phyloP scores from a whole-genome alignment of 139 green algal species.

The Volvox reticuliferus region DNA sequence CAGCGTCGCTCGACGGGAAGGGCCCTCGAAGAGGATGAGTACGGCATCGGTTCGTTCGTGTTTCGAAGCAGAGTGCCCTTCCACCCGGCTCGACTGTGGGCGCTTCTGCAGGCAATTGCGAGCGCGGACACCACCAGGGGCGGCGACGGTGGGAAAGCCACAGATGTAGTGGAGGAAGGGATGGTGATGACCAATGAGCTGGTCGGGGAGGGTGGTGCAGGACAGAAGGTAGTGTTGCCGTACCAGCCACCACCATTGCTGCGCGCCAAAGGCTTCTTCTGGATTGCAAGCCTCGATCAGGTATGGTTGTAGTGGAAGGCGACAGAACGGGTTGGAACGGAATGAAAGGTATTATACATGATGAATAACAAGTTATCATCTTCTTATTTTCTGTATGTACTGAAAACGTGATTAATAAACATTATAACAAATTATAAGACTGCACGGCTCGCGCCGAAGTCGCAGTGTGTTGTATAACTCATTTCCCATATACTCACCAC shows the following conservation, averaged over 20 bases:
- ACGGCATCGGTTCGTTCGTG: conserved; percentile 56
- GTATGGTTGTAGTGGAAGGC: background rate
- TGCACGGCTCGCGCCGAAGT: no score
- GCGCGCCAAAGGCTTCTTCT: conserved; percentile 50
- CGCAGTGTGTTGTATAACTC: no score
- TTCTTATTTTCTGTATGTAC: no score
- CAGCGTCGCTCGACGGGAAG: background rate
- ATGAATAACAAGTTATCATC: no score
- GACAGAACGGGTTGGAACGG: no score
- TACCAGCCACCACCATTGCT: conserved; percentile 11
- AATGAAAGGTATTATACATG: no score
- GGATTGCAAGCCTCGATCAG: conserved; percentile 43
- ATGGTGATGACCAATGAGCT: background rate
- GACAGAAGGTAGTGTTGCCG: background rate
- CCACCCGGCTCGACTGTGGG: conserved; percentile 49
- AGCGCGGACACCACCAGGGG: background rate
- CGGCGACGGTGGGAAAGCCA: background rate
- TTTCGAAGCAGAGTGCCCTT: conserved; percentile 49
- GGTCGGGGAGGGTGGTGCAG: background rate
- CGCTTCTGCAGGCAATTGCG: conserved; percentile 15
- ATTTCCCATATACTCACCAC: no score
- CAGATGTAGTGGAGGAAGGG: background rate
- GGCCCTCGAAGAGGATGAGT: conserved; percentile 56
- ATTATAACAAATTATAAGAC: no score
- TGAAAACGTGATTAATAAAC: no score